Evolutionary conservation across 2,329 filamentous ascomycete genomes (phyloP).

Genomic region (Coniochaeta prunicola): DNA sequence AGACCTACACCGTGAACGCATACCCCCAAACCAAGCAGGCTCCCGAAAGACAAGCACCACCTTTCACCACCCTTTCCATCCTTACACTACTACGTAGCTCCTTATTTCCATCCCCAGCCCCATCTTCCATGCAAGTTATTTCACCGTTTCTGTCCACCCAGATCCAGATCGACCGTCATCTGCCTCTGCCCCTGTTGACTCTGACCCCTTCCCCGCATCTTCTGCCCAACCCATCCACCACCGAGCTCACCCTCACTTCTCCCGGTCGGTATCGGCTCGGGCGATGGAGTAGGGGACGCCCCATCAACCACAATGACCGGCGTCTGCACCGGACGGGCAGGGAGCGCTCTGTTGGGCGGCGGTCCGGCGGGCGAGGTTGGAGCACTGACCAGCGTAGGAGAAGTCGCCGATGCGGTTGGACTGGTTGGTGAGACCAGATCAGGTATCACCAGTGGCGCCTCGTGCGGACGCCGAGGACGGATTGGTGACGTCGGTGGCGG

Average conservation of each 20-base stretch:
- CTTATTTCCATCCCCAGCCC: neutral
- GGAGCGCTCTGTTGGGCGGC: slow-evolving; percentile 36
- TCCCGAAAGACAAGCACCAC: neutral
- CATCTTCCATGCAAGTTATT: neutral
- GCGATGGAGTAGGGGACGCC: neutral
- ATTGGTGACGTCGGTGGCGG: slow-evolving; percentile 21
- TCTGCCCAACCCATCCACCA: neutral
- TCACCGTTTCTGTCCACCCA: neutral
- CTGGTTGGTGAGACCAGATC: slow-evolving; percentile 20
- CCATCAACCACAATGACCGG: neutral
- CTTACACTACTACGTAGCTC: too few relatives aligned
- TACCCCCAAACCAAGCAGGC: too few relatives aligned
- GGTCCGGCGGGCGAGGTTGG: slow-evolving; percentile 27
- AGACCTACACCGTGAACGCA: too few relatives aligned
- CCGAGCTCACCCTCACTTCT: neutral
- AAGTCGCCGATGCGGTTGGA: slow-evolving; percentile 9
- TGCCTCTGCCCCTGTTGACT: neutral
- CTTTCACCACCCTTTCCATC: neutral
- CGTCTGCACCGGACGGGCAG: slow-evolving; percentile 9
- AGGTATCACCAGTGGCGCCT: slow-evolving; percentile 27
- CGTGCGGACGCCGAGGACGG: slow-evolving; percentile 27
- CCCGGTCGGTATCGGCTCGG: neutral
- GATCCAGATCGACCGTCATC: neutral
- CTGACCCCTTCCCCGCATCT: neutral
- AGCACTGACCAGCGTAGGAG: neutral